Percentiles rank a stretch among this genome's conserved stretches.
phyloP scores from a whole-genome alignment of 1,139 yeast species.

The Suhomyces maxii region DNA sequence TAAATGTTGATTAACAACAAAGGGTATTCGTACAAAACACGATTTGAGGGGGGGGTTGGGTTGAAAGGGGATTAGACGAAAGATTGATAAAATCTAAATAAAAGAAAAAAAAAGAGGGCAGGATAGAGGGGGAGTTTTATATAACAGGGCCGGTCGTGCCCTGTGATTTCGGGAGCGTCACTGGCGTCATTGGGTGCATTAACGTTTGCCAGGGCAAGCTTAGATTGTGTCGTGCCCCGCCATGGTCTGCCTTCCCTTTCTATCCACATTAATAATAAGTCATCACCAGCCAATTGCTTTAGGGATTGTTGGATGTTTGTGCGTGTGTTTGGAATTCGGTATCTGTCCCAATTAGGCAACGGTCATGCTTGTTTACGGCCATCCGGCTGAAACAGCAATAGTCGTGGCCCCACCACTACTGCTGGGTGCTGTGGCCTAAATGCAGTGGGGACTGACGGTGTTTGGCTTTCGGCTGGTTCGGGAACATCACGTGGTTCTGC shows the following conservation, averaged over 20 bases:
- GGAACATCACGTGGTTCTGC: slow-evolving; percentile 13
- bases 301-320: slow-evolving; percentile 9
- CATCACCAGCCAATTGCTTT: slow-evolving; percentile 7
- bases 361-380: slow-evolving; percentile 16
- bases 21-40: background rate
- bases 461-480: slow-evolving; percentile 21
- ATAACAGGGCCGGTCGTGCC: slow-evolving; percentile 5
- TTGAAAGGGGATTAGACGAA: background rate
- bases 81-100: background rate
- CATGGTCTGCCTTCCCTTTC: slow-evolving; percentile 5
- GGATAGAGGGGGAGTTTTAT: slow-evolving; percentile 3
- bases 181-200: slow-evolving; percentile 4
- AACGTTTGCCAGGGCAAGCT: slow-evolving; percentile 1
- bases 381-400: slow-evolving; percentile 14
- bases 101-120: background rate
- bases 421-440: background rate
- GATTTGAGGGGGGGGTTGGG: background rate
- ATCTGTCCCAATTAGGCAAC: slow-evolving; percentile 15
- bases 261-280: slow-evolving; percentile 9
- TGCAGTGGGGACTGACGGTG: slow-evolving; percentile 2
- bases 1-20: background rate
- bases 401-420: slow-evolving; percentile 1
- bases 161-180: slow-evolving; percentile 1
- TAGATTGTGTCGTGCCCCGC: slow-evolving; percentile 1
- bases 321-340: slow-evolving; percentile 6